Percentiles rank a stretch among this genome's conserved stretches.
Conservation (phyloP, 352 stramenopile species). For the Pythium sukuiense region DNA sequence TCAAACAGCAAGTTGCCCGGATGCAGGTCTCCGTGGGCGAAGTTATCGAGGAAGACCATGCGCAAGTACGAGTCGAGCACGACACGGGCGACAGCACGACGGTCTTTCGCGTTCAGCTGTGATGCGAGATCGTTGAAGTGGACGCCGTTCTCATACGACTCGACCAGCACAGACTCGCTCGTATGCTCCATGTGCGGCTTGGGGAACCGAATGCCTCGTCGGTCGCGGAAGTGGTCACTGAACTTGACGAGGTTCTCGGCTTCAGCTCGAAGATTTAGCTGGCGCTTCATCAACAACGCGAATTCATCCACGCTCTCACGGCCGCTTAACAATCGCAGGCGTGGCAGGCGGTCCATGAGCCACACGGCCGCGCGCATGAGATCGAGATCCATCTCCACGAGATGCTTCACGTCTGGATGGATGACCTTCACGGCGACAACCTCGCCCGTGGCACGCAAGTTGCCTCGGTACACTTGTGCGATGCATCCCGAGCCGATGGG, state of each 20-base stretch:
- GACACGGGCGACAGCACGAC: slow-evolving; percentile 68
- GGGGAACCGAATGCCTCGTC: slow-evolving; percentile 71
- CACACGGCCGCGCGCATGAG: slow-evolving; percentile 64
- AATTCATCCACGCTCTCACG: slow-evolving; percentile 87
- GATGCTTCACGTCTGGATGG: slow-evolving; percentile 86
- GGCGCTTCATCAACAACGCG: slow-evolving; percentile 80
- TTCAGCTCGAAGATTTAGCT: slow-evolving; percentile 92
- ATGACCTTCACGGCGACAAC: slow-evolving; percentile 93
- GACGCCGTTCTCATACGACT: slow-evolving; percentile 87
- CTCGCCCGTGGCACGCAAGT: slow-evolving; percentile 56
- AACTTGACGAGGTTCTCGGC: slow-evolving; percentile 87
- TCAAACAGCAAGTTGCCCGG: slow-evolving; percentile 90
- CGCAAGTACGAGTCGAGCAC: slow-evolving; percentile 88
- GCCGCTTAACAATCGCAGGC: slow-evolving; percentile 68
- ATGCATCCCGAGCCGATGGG: slow-evolving; percentile 93
- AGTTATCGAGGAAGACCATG: slow-evolving; percentile 97
- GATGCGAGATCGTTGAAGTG: slow-evolving; percentile 70
- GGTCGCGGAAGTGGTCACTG: slow-evolving; percentile 66
- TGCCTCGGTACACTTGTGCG: slow-evolving; percentile 93
- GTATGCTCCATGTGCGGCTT: slow-evolving; percentile 67
- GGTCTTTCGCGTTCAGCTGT: slow-evolving; percentile 44
- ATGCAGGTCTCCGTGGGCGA: slow-evolving; percentile 93
- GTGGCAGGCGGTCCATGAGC: slow-evolving; percentile 62
- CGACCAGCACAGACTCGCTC: slow-evolving; percentile 87
- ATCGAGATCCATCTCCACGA: slow-evolving; percentile 89